Evolutionary conservation across 2,329 filamentous ascomycete genomes (phyloP), one percentile per base, ranked within the genome.

Genomic region (Thielaviopsis ethacetica): DNA sequence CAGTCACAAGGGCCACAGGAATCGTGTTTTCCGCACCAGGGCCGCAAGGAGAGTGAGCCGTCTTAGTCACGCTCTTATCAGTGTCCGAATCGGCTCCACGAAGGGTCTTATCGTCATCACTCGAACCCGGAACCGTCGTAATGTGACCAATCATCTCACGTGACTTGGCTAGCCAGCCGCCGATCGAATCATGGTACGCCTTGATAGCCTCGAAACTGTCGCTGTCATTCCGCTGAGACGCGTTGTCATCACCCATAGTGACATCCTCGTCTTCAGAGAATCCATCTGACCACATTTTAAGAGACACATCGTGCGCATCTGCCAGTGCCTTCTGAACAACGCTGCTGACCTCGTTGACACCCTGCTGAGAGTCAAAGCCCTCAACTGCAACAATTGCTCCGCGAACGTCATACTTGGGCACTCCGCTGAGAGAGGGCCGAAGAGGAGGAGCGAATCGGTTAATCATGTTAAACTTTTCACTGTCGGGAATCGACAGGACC

Each of bases 371-470:
- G n/a, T 84, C 79, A 19, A 85, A 77, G 0, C 91, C 91, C 69
- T 97, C 91, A 27, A 97, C 74, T 0, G 88, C 85, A 62, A 97
- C 84, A 44, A 96, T 79, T 0, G 86, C 81, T 0, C 91, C 91
- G n/a, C 90, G 80, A 6, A 75, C 73, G 64, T 74, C 71, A 61
- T 70, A 67, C 1, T 63, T 62, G 2, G 66, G 63, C 3, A 64
- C 65, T 6, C 66, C 67, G 3, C 70, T 68, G 5, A 68, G 66
- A 1, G 71, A 66, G 17, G 72, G 64, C 5, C 72, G 71, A 15
- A 88, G 73, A 0, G 87, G 83, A 24, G 85, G 86, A 53, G 85
- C 85, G 63, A 96, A 88, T 62, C 82, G 83, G 17, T 82, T 77
- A 38, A 97, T 75, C 1, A 91, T 78, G 54, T 83, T 82, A 65